A percentile compares a stretch with the other conserved stretches of the same genome.
Evolutionary conservation across 2,329 filamentous ascomycete genomes (phyloP).

Genomic region (Colletotrichum sublineola): DNA sequence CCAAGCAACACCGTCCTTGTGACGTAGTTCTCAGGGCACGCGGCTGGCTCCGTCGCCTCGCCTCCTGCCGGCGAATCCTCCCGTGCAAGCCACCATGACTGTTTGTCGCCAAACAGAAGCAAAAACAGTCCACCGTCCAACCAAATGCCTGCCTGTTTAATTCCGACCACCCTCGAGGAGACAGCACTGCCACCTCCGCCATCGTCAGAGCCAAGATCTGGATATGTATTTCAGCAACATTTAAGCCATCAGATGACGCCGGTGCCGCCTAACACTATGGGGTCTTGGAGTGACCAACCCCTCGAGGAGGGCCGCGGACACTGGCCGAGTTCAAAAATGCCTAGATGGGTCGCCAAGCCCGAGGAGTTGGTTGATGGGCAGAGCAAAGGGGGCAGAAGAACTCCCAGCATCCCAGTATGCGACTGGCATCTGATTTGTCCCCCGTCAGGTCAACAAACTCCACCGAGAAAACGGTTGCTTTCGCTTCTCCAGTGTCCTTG

Average conservation of each 20-base stretch:
- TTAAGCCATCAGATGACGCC: background rate
- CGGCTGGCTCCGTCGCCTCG: background rate
- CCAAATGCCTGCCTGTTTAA: background rate
- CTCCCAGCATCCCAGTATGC: slow-evolving; percentile 8
- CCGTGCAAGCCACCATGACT: slow-evolving; percentile 9
- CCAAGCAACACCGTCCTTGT: slow-evolving; percentile 10
- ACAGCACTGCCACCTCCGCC: background rate
- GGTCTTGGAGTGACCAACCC: background rate
- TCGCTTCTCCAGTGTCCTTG: slow-evolving; percentile 2
- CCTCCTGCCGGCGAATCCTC: slow-evolving; percentile 14
- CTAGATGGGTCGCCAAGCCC: background rate
- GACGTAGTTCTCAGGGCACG: slow-evolving; percentile 7
- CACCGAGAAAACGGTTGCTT: slow-evolving; percentile 12
- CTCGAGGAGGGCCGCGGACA: slow-evolving; percentile 2
- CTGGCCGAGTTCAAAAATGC: background rate
- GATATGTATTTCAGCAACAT: background rate
- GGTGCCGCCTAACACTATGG: background rate
- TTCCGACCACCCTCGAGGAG: background rate
- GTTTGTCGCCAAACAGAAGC: background rate
- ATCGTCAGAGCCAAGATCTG: background rate
- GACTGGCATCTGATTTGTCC: slow-evolving; percentile 25
- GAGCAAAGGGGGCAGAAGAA: background rate
- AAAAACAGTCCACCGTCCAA: background rate
- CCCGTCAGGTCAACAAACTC: slow-evolving; percentile 5
- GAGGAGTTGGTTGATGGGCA: background rate